Evolutionary conservation across 257 asterid genomes (phyloP).

Genomic region (Catharanthus roseus): DNA sequence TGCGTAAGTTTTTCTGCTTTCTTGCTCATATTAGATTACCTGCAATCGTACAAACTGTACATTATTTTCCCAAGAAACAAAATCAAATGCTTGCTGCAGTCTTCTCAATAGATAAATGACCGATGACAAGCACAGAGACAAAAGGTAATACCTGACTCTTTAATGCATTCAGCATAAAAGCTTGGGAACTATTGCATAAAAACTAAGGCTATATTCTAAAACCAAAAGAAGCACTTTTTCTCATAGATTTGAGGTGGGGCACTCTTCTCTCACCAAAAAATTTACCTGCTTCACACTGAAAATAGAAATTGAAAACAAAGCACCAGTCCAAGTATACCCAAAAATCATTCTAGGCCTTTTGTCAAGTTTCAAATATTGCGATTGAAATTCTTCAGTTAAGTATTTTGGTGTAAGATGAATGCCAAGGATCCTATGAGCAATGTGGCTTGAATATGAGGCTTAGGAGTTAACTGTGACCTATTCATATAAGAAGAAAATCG

Average conservation of each 20-base stretch:
- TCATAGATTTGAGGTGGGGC: too few relatives aligned
- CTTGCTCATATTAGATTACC: not conserved
- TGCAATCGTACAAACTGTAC: not conserved
- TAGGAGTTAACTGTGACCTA: not conserved
- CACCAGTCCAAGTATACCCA: too few relatives aligned
- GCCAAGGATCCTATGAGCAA: not conserved
- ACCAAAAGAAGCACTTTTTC: too few relatives aligned
- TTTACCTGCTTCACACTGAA: too few relatives aligned
- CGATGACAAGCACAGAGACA: not conserved
- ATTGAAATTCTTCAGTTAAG: not conserved
- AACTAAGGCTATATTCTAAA: not conserved
- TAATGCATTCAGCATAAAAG: not conserved
- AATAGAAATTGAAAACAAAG: too few relatives aligned
- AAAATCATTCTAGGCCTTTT: not conserved
- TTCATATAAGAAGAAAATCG: not conserved
- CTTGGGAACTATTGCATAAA: not conserved
- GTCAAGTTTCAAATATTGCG: not conserved
- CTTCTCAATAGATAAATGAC: too few relatives aligned
- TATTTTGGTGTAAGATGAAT: not conserved
- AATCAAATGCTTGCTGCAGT: rapidly evolving
- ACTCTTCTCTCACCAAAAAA: too few relatives aligned
- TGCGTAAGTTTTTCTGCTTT: not conserved
- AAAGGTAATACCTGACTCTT: not conserved
- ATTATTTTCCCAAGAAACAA: not conserved
- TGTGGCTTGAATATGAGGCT: not conserved